These are phyloP conservation scores for Angomonas ambiguus DNA, from an alignment of 208 protist genomes.

Conservation along the genomic window DNA sequence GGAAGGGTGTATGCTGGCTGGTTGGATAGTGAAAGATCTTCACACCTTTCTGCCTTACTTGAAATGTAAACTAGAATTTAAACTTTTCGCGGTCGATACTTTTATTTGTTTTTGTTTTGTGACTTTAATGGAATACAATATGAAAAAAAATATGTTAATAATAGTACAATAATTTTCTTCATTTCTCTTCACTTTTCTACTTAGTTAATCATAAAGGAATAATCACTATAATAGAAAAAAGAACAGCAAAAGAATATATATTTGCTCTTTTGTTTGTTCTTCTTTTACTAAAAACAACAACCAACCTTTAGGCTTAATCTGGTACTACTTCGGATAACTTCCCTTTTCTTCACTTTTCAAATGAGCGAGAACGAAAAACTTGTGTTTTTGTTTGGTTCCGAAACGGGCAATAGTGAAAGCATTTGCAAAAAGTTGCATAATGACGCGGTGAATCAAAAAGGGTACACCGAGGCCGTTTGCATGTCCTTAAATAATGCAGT, in stretches of 20 bases:
- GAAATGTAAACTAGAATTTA: neutral
- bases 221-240: too few species aligned
- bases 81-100: too few species aligned
- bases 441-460: slow-evolving; percentile 25
- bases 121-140: too few species aligned
- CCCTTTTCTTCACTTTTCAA: neutral
- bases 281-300: neutral
- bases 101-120: neutral
- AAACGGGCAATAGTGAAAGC: slow-evolving; percentile 63
- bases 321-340: neutral
- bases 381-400: slow-evolving; percentile 54
- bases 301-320: neutral
- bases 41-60: too few species aligned
- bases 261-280: neutral
- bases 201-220: too few species aligned
- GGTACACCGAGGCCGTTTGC: slow-evolving; percentile 19
- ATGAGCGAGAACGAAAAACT: too few species aligned
- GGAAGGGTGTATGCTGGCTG: too few species aligned
- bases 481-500: slow-evolving; percentile 39
- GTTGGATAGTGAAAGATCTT: too few species aligned
- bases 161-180: neutral
- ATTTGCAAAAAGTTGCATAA: slow-evolving; percentile 53
- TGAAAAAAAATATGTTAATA: too few species aligned
- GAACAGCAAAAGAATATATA: neutral
- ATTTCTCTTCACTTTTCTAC: neutral